These are phyloP conservation scores for Cordyceps tenuipes DNA, from an alignment of 2,329 filamentous ascomycete species.

Conservation along the genomic window DNA sequence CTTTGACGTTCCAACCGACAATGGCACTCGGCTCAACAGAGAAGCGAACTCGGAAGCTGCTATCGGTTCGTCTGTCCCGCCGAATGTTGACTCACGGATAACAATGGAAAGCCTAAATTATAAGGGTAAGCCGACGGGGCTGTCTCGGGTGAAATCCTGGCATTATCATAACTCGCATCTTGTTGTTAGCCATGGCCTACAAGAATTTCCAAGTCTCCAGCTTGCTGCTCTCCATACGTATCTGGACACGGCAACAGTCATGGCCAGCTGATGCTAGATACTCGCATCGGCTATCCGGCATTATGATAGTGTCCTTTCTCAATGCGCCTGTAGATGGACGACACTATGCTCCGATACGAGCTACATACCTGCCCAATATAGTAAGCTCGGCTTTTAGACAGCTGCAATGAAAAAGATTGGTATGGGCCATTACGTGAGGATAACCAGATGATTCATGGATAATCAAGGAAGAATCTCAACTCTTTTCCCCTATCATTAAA, in stretches of 20 bases:
- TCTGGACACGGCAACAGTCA: not conserved
- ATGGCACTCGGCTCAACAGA: too few relatives aligned
- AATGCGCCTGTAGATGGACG: not conserved
- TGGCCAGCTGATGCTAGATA: not conserved
- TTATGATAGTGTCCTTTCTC: not conserved
- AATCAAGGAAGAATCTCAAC: not conserved
- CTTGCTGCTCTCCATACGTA: not conserved
- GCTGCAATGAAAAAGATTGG: not conserved
- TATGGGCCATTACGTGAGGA: not conserved
- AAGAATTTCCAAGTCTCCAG: not conserved
- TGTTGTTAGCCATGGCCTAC: not conserved
- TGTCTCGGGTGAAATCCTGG: too few relatives aligned
- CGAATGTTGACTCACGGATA: too few relatives aligned
- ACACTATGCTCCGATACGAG: not conserved
- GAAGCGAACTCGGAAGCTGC: too few relatives aligned
- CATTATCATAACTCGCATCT: too few relatives aligned
- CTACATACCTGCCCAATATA: slow-evolving; percentile 6
- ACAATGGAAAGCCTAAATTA: too few relatives aligned
- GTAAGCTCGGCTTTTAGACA: not conserved
- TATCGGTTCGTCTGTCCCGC: too few relatives aligned
- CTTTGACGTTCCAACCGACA: too few relatives aligned
- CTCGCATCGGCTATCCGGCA: slow-evolving; percentile 3
- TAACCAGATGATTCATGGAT: not conserved
- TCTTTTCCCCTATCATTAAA: too few relatives aligned
- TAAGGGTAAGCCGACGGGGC: too few relatives aligned